Evolutionary conservation across 768 basidiomycete species (phyloP), one percentile per base, ranked within the genome.

Genomic region (Trametes cubensis): DNA sequence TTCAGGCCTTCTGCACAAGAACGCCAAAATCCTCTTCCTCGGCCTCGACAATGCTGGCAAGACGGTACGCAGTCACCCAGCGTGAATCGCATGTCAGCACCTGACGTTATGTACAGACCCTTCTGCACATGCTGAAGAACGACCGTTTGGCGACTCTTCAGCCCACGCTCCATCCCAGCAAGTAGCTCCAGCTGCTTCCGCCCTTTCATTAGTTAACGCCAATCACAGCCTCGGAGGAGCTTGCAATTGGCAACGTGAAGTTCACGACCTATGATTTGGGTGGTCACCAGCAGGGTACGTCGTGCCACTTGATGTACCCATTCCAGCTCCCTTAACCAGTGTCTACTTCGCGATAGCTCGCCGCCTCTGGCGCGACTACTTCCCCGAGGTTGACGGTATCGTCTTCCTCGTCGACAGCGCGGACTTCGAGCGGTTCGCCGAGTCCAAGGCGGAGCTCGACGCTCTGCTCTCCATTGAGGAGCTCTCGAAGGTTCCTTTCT

Each of bases 41-140:
- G 97, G 97, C 65, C 85, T 98, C 58, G 96, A 98, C 75, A 99
- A 98, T 81, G 97, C 97, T 55, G 96, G 97, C 73, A 99, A 98
- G 85, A 98, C 97, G 62, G 96, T 97, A 65, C 62, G 69, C 15
- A 2, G 23, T 23, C n/a, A 23, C 8, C 55, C 28, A 30, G 18
- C 18, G 21, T 10, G 14, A 34, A 3, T n/a, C 28, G 15, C 38
- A 23, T n/a, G 6, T 48, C 6, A 39, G 46, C 42, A 13, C 4
- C 4, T 53, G 50, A 23, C 10, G 57, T 18, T 28, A 8, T 41
- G 17, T 17, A 20, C 53, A 98, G 95, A 98, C 96, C 28, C 82
- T 98, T 45, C 77, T 98, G 71, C 97, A 99, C 79, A 98, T 98
- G 96, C 83, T 99, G 70, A 99, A 99, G 85, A 99, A 98, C 70